Conservation (phyloP, 768 basidiomycete species). For the Mycena rosella region DNA sequence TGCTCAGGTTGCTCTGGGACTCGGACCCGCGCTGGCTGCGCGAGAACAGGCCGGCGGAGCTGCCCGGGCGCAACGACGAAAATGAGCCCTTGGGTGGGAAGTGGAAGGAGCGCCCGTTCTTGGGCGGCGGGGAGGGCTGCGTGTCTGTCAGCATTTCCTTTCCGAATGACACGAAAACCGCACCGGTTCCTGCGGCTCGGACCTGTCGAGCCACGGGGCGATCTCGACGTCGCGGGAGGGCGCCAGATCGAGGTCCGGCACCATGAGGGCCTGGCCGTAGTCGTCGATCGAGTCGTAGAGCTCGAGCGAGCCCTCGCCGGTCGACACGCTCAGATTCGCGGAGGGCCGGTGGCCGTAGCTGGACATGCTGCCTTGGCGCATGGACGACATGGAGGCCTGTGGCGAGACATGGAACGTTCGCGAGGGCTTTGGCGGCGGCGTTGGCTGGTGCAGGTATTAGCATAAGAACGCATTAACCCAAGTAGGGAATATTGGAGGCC, state of each 20-base stretch:
- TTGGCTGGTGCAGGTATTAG: slow-evolving; percentile 30
- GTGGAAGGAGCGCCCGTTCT: slow-evolving; percentile 40
- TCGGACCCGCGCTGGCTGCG: slow-evolving; percentile 38
- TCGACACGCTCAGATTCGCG: slow-evolving; percentile 32
- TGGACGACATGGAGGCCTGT: slow-evolving; percentile 35
- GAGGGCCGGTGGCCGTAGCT: slow-evolving; percentile 34
- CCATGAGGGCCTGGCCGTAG: slow-evolving; percentile 37
- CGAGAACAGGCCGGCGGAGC: slow-evolving; percentile 33
- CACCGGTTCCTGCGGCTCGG: slow-evolving; percentile 22
- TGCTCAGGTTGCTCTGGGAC: slow-evolving; percentile 35
- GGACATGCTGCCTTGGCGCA: slow-evolving; percentile 39
- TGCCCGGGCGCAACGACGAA: slow-evolving; percentile 39
- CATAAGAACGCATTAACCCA: slow-evolving; percentile 6
- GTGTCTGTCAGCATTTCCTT: slow-evolving; percentile 14
- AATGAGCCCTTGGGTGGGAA: slow-evolving; percentile 49
- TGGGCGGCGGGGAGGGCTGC: slow-evolving; percentile 39
- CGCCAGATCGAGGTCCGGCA: slow-evolving; percentile 36
- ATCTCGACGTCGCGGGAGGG: slow-evolving; percentile 39
- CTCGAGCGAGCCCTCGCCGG: slow-evolving; percentile 29
- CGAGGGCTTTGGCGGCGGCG: slow-evolving; percentile 31
- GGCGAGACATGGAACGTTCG: slow-evolving; percentile 29
- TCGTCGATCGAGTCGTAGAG: slow-evolving; percentile 43
- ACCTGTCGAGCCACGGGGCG: slow-evolving; percentile 38
- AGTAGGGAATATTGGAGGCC: neutral
- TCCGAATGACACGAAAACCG: slow-evolving; percentile 7